These are phyloP conservation scores for Delitschia confertaspora DNA, from an alignment of 495 filamentous ascomycete genomes.

Conservation along the genomic window DNA sequence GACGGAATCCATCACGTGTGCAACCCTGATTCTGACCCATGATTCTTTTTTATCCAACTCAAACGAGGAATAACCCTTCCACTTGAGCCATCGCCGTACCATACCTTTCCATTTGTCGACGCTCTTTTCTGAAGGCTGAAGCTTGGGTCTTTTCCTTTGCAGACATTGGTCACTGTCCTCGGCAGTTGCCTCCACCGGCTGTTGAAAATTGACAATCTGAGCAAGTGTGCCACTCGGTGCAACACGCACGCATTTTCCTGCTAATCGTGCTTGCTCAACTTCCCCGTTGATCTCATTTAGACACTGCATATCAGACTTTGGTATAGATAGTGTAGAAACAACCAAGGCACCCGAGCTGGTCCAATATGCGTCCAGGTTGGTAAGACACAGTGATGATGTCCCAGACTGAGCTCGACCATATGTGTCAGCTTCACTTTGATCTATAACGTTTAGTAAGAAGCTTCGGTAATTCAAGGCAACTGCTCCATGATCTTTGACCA, in stretches of 20 bases:
- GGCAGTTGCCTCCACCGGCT: background rate
- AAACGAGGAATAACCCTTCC: slow-evolving; percentile 20
- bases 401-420: slow-evolving; percentile 1
- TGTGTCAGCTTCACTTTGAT: background rate
- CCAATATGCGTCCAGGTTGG: slow-evolving; percentile 22
- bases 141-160: slow-evolving; percentile 17
- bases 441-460: slow-evolving; percentile 20
- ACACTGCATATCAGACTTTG: slow-evolving; percentile 12
- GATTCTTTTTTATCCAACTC: background rate
- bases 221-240: slow-evolving; percentile 25
- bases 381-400: slow-evolving; percentile 6
- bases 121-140: slow-evolving; percentile 7
- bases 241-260: slow-evolving; percentile 19
- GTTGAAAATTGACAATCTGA: slow-evolving; percentile 16
- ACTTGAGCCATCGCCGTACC: slow-evolving; percentile 18
- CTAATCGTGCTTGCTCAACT: slow-evolving; percentile 1
- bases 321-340: slow-evolving; percentile 10
- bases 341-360: slow-evolving; percentile 25
- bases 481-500: slow-evolving; percentile 21
- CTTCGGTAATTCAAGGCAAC: slow-evolving; percentile 31
- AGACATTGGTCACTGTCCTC: background rate
- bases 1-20: background rate
- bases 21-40: slow-evolving; percentile 21
- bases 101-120: slow-evolving; percentile 19
- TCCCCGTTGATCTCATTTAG: slow-evolving; percentile 1